Conservation (phyloP, 2,329 filamentous ascomycete species). For the Penicillium expansum region DNA sequence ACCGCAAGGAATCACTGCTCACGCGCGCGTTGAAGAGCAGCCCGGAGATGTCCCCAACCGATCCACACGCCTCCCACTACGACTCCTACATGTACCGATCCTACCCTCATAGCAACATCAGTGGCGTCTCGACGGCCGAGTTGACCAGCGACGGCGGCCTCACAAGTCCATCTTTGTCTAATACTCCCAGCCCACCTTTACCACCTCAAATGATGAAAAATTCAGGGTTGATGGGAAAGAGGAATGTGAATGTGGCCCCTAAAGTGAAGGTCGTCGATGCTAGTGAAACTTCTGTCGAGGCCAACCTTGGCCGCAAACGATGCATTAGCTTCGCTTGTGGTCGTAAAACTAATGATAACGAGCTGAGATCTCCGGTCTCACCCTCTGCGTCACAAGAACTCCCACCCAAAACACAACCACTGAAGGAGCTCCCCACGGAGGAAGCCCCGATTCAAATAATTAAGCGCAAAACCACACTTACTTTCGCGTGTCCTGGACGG, state of each 20-base stretch:
- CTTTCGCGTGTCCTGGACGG: conserved; percentile 47
- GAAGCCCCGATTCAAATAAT: conserved; percentile 22
- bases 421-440: conserved; percentile 13
- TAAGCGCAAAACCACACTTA: conserved; percentile 47
- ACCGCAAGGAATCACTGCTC: conserved; percentile 74
- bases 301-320: conserved; percentile 70
- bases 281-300: conserved; percentile 58
- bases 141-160: conserved; percentile 92
- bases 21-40: conserved; percentile 76
- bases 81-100: conserved; percentile 59
- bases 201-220: conserved; percentile 43
- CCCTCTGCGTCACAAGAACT: conserved; percentile 24
- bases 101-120: conserved; percentile 67
- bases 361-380: conserved; percentile 24
- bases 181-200: conserved; percentile 83
- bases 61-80: conserved; percentile 33
- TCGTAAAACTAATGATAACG: conserved; percentile 54
- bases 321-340: conserved; percentile 92
- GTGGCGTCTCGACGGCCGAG: conserved; percentile 79
- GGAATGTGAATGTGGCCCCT: conserved; percentile 14
- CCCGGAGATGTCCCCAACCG: conserved; percentile 51
- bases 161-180: conserved; percentile 83
- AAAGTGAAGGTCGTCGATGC: conserved; percentile 36
- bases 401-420: conserved; percentile 22
- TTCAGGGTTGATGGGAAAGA: conserved; percentile 16